Percentiles rank a stretch among this genome's conserved stretches.
phyloP scores from a whole-genome alignment of 768 basidiomycete genomes.

The Macrolepiota albuminosa region DNA sequence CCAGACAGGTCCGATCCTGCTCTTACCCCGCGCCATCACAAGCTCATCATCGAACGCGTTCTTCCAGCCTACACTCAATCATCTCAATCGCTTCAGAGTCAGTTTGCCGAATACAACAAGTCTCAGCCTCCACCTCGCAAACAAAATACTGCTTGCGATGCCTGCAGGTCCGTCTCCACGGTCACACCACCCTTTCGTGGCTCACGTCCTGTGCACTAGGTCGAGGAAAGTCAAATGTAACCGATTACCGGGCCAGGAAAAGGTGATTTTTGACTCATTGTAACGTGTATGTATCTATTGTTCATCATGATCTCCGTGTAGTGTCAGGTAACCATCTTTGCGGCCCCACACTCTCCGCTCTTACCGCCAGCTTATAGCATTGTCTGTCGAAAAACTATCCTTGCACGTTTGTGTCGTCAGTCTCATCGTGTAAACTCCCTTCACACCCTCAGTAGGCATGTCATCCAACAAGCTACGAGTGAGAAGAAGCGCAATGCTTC shows the following conservation, averaged over 20 bases:
- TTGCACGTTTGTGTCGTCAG: conserved; percentile 69
- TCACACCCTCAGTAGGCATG: conserved; percentile 46
- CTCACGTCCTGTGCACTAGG: conserved; percentile 32
- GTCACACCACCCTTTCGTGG: conserved; percentile 9
- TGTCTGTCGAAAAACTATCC: conserved; percentile 85
- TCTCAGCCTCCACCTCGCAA: conserved; percentile 81
- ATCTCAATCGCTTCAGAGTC: conserved; percentile 67
- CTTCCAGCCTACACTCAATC: conserved; percentile 55
- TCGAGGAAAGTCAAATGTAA: conserved; percentile 88
- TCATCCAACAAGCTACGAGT: conserved; percentile 78
- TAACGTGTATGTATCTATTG: not conserved
- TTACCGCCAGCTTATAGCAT: conserved; percentile 43
- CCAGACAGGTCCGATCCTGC: conserved; percentile 25
- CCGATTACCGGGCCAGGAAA: conserved; percentile 75
- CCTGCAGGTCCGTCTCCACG: conserved; percentile 61
- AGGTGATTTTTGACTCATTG: conserved; percentile 41
- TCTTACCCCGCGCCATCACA: conserved; percentile 8
- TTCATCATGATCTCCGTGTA: conserved; percentile 19
- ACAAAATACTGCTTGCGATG: conserved; percentile 92
- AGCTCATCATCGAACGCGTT: conserved; percentile 13
- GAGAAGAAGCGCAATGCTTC: conserved; percentile 72
- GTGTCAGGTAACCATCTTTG: conserved; percentile 55
- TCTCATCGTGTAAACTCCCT: conserved; percentile 2
- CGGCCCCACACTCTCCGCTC: conserved; percentile 4
- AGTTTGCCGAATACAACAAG: conserved; percentile 79